Base-by-base conservation (phyloP, 768 basidiomycete genomes). In the Plicaturopsis crispa region DNA sequence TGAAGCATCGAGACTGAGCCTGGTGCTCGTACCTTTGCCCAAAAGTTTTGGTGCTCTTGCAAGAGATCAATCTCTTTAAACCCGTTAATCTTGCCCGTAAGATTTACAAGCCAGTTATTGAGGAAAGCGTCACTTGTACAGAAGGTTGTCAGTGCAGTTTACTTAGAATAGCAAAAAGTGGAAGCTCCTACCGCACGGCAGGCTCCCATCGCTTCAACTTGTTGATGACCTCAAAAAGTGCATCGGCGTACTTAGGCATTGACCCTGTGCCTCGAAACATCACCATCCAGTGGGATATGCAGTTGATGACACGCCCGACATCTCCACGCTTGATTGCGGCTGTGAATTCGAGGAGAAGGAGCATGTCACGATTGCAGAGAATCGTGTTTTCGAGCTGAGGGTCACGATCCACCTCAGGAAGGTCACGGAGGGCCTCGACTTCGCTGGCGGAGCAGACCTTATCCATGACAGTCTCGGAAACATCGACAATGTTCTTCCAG, bases 11-110 rank as follows among this genome's bases (percentile, higher is more conserved):
- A n/a, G n/a, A n/a, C n/a, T n/a, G n/a, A n/a, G n/a, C n/a, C n/a
- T n/a, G n/a, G n/a, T 31, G 33, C 33, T 5, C 40, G 0, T 36
- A 58, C 59, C 51, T 63, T 60, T 3, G 55, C 50, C 54, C 55
- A 59, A 35, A 48, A 61, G 39, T 62, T 64, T 30, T 53, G 26
- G 32, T 62, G 61, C 38, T 64, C 59, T 33, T 62, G 62, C 20
- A 61, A 39, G 0, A 61, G 46, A 33, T 61, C 61, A 5, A 55
- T 31, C 22, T 61, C 58, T 0, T 57, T 52, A 24, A 47, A 62
- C 1, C 43, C 33, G 24, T 54, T 49, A 0, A 46, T 35, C 2
- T 48, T 43, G 2, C 62, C 62, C 0, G 54, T 49, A 5, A 57
- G 54, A 43, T 61, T 62, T 1, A 61, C 44, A 0, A 64, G 41